Percentiles rank a stretch among this genome's conserved stretches.
Evolutionary conservation across 768 basidiomycete genomes (phyloP).

Genomic region (Mrakia frigida): DNA sequence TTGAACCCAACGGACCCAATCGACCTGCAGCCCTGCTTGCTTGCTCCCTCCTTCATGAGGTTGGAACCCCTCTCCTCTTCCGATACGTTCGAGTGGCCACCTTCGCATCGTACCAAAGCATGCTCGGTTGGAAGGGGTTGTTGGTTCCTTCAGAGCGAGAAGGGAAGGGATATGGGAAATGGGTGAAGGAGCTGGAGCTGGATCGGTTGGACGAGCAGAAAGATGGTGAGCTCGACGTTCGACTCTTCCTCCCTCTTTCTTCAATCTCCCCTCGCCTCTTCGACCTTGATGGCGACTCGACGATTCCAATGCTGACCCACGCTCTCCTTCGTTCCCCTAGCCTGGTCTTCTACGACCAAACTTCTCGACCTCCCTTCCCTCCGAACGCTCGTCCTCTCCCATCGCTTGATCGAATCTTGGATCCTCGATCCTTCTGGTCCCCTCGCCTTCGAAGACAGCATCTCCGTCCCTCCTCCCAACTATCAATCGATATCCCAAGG

Average conservation of each 20-base stretch:
- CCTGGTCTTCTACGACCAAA: too few species aligned
- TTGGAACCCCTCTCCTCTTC: not conserved
- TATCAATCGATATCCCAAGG: too few species aligned
- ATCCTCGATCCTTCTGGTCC: too few species aligned
- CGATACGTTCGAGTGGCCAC: not conserved
- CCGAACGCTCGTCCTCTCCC: too few species aligned
- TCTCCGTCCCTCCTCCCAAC: too few species aligned
- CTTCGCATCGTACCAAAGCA: not conserved
- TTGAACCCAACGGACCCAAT: not conserved
- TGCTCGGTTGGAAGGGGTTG: not conserved
- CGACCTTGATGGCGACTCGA: too few species aligned
- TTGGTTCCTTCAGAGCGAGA: not conserved
- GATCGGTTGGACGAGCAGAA: not conserved
- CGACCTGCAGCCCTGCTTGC: not conserved
- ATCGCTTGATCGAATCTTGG: too few species aligned
- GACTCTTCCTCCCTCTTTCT: not conserved
- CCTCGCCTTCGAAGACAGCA: too few species aligned
- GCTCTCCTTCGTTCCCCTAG: too few species aligned
- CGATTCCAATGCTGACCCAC: too few species aligned
- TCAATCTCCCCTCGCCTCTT: not conserved
- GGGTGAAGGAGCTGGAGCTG: constrained; percentile 5
- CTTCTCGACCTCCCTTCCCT: too few species aligned
- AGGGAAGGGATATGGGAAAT: not conserved
- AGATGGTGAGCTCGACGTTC: not conserved
- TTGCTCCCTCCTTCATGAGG: not conserved